These are phyloP conservation scores for Tetrapisispora taiwanensis DNA, from an alignment of 805 yeast genomes.

Conservation along the genomic window DNA sequence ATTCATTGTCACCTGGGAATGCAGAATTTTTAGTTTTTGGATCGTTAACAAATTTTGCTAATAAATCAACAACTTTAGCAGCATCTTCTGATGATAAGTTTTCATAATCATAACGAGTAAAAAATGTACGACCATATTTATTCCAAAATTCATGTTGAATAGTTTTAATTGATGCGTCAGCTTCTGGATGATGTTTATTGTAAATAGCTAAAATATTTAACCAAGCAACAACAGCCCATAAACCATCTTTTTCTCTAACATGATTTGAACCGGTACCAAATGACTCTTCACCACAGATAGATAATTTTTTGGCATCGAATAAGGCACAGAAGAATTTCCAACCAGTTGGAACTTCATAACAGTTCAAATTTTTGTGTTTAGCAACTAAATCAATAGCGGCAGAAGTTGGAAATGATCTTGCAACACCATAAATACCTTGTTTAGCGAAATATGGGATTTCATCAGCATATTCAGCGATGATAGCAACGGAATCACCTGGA, in stretches of 20 bases:
- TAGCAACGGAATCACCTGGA: slow-evolving; percentile 97
- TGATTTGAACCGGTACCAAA: slow-evolving; percentile 98
- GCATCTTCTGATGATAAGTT: slow-evolving; percentile 73
- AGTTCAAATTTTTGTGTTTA: slow-evolving; percentile 54
- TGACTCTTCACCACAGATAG: slow-evolving; percentile 97
- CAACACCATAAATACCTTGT: slow-evolving; percentile 83
- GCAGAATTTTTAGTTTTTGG: slow-evolving; percentile 40
- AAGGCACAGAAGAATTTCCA: slow-evolving; percentile 98
- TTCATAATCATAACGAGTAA: slow-evolving; percentile 95
- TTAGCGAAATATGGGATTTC: slow-evolving; percentile 83
- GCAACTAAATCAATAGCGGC: slow-evolving; percentile 93
- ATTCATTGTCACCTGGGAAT: slow-evolving; percentile 36
- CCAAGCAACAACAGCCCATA: slow-evolving; percentile 98
- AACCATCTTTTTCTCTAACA: slow-evolving; percentile 94
- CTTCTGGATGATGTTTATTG: slow-evolving; percentile 47
- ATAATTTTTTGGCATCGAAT: slow-evolving; percentile 84
- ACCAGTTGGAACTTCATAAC: slow-evolving; percentile 98
- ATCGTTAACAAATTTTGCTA: slow-evolving; percentile 34
- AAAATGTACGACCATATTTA: slow-evolving; percentile 90
- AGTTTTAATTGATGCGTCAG: slow-evolving; percentile 56
- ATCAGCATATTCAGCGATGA: slow-evolving; percentile 85
- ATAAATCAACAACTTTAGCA: slow-evolving; percentile 46
- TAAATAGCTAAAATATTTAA: slow-evolving; percentile 86
- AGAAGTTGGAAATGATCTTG: slow-evolving; percentile 96
- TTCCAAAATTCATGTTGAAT: slow-evolving; percentile 85